A percentile compares a stretch with the other conserved stretches of the same genome.
phyloP scores from a whole-genome alignment of 108 stramenopile species.

The Thalassiosira profunda region DNA sequence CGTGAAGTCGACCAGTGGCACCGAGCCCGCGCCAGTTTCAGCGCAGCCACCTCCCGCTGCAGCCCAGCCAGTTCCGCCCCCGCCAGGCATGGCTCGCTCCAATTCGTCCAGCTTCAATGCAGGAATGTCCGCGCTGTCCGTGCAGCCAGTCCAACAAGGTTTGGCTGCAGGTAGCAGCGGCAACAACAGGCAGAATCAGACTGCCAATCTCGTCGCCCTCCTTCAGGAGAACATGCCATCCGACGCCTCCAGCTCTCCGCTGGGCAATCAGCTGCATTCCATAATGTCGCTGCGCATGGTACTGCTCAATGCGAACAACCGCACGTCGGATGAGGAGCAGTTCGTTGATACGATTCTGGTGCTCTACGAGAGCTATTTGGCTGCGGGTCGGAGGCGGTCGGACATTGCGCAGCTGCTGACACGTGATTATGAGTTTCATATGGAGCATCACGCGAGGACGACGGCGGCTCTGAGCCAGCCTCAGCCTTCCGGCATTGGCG shows the following conservation, averaged over 20 bases:
- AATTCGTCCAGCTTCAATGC: not conserved
- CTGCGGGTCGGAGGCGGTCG: conserved; percentile 36
- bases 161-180: no score
- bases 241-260: conserved; percentile 52
- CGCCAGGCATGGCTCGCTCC: no score
- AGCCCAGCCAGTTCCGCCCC: not conserved
- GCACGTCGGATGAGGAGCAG: conserved; percentile 57
- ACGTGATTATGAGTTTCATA: conserved; percentile 67
- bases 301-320: conserved; percentile 52
- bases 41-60: not conserved
- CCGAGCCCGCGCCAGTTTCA: not conserved
- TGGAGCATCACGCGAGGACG: not conserved
- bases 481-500: no score
- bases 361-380: conserved; percentile 60
- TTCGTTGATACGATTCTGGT: conserved; percentile 51
- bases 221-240: conserved; percentile 66
- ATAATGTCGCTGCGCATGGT: conserved; percentile 70
- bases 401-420: conserved; percentile 73
- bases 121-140: not conserved
- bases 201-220: conserved; percentile 28
- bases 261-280: conserved; percentile 53
- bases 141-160: no score
- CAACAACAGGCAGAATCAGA: conserved; percentile 12
- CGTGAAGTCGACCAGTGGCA: conserved; percentile 31
- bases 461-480: no score